Conservation (phyloP, 2,329 filamentous ascomycete genomes). For the Scytalidium lignicola region DNA sequence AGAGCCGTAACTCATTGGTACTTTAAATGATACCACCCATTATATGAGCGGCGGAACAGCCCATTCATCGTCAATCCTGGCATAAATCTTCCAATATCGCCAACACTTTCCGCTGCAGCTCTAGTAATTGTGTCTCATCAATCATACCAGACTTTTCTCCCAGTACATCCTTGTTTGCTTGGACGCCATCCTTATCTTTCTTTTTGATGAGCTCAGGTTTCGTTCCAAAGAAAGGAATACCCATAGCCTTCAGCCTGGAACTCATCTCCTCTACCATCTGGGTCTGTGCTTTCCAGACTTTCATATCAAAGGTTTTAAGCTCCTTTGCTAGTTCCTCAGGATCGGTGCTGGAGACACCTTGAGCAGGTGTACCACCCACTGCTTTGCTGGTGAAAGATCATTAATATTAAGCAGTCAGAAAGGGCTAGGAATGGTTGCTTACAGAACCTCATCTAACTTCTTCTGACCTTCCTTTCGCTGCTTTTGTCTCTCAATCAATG, state of each 20-base stretch:
- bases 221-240: conserved; percentile 57
- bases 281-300: conserved; percentile 54
- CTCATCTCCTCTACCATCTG: conserved; percentile 56
- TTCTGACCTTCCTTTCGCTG: conserved; percentile 46
- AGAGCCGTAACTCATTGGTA: too few relatives aligned
- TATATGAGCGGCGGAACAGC: too few relatives aligned
- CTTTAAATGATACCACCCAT: too few relatives aligned
- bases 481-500: conserved; percentile 45
- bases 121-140: conserved; percentile 34
- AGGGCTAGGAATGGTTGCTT: conserved; percentile 19
- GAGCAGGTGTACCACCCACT: conserved; percentile 35
- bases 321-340: conserved; percentile 45
- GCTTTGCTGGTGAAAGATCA: conserved; percentile 31
- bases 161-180: conserved; percentile 7
- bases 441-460: conserved; percentile 50
- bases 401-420: conserved; percentile 9
- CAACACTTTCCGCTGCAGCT: conserved; percentile 42
- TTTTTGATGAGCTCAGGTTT: conserved; percentile 36
- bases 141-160: conserved; percentile 25
- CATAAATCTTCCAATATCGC: conserved; percentile 46
- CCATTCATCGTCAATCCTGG: background rate
- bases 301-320: conserved; percentile 52
- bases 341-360: conserved; percentile 19
- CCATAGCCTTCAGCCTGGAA: conserved; percentile 48
- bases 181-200: conserved; percentile 19